Base-by-base conservation (phyloP, 2,329 filamentous ascomycete species). In the Calonectria pauciramosa region DNA sequence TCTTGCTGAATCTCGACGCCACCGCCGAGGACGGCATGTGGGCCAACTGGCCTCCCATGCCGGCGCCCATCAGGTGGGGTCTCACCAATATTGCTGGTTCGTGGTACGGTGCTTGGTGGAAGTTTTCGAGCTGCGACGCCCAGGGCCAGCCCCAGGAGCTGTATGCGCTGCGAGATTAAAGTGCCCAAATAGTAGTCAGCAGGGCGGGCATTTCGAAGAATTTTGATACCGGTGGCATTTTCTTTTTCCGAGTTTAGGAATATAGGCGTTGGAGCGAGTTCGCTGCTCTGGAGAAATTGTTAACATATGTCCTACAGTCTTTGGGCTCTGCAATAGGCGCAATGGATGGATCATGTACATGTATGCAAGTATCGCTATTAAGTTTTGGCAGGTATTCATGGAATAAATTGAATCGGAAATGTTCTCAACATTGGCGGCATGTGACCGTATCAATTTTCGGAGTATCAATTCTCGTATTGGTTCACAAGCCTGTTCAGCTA, bases 31-130 rank as follows among this genome's bases (percentile, higher is more conserved):
- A 89, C 8, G 91, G 91, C 30, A 82, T 87, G 79, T 93, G 92
- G 91, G 86, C 86, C 16, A 88, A 88, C 78, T 94, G 92, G 91
- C 92, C 92, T 56, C 91, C 92, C 0, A 93, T 93, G 86, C 91
- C 92, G 1, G 87, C 86, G 7, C 88, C 90, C 4, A 87, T 93
- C 73, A 87, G 88, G 70, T 93, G 91, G 91, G 89, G 88, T 0
- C 79, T 94, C 75, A 86, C 90, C 44, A 93, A 92, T 78, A 82
- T 93, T 54, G 90, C 86, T 2, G 91, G 91, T 2, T 86, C 89
- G 44, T 89, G 87, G 83, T 87, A 93, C 77, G 87, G 87, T 44
- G 85, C 87, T 3, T 90, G 89, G 88, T 94, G 92, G 92, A 91
- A 89, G 84, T 94, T 93, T 85, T 87, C 91, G 38, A 93, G 91